Conservation (phyloP, 225 moss, liverwort and hornwort genomes). For the Marchantia paleacea region DNA sequence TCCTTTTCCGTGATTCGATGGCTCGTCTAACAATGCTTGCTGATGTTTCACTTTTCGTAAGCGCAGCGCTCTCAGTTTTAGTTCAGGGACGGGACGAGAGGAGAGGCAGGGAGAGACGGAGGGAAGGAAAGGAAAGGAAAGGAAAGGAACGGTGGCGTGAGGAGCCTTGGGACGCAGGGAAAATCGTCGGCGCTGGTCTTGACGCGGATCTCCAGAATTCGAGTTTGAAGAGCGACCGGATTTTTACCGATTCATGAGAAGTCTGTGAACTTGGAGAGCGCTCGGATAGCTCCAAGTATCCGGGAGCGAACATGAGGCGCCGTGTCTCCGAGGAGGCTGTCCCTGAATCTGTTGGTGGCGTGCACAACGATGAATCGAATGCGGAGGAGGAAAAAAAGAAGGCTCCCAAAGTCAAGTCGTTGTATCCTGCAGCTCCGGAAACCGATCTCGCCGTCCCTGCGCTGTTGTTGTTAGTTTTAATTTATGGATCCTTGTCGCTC, state of each 20-base stretch:
- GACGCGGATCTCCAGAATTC: background rate
- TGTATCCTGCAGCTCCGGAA: slow-evolving; percentile 26
- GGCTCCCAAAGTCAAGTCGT: slow-evolving; percentile 26
- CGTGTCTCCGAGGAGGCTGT: slow-evolving; percentile 12
- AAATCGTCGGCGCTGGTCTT: background rate
- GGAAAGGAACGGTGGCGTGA: background rate
- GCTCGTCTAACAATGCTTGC: background rate
- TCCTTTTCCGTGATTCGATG: background rate
- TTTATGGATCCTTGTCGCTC: slow-evolving; percentile 56
- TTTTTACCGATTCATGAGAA: background rate
- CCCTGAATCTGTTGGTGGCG: slow-evolving; percentile 21
- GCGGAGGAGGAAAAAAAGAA: background rate
- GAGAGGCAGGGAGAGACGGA: too few species aligned
- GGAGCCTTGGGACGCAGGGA: background rate
- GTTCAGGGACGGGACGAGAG: background rate
- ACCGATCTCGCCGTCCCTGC: slow-evolving; percentile 50
- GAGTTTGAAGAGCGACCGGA: background rate
- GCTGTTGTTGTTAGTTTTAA: slow-evolving; percentile 43
- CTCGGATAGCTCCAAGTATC: background rate
- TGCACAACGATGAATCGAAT: slow-evolving; percentile 12
- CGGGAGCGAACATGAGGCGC: slow-evolving; percentile 18
- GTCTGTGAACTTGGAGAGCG: background rate
- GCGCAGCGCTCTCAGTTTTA: background rate
- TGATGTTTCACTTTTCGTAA: background rate
- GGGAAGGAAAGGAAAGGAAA: too few species aligned